Evolutionary conservation across 331 rosid species (phyloP).

Genomic region (Acacia concinna): DNA sequence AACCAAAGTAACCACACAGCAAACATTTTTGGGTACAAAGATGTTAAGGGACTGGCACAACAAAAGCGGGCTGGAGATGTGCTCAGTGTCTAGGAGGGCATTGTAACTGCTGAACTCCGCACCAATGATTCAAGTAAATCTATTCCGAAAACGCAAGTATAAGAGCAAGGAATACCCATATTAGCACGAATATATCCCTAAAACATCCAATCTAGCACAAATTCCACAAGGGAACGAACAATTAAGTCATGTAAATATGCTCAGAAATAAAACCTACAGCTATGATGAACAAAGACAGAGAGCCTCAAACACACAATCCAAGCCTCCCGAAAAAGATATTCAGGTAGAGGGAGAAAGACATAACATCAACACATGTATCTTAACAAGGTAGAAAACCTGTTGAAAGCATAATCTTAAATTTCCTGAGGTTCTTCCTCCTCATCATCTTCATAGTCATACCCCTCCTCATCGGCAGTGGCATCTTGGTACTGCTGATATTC

Average conservation of each 20-base stretch:
- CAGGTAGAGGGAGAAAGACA: slow-evolving; percentile 31
- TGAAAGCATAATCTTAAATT: slow-evolving; percentile 22
- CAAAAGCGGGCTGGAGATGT: not conserved
- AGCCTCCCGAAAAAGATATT: slow-evolving; percentile 52
- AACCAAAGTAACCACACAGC: too few species aligned
- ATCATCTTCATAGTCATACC: slow-evolving; percentile 71
- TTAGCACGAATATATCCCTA: not conserved
- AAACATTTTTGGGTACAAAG: too few species aligned
- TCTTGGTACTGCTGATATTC: slow-evolving; percentile 97
- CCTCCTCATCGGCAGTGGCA: slow-evolving; percentile 86
- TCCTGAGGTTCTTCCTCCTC: slow-evolving; percentile 65
- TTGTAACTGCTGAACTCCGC: too few species aligned
- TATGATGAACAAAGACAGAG: not conserved
- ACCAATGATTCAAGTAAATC: not conserved
- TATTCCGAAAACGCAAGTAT: not conserved
- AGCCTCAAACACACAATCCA: slow-evolving; percentile 29
- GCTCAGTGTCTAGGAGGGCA: not conserved
- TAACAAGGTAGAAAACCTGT: not conserved
- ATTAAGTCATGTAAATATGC: slow-evolving; percentile 8
- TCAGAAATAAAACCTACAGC: slow-evolving; percentile 23
- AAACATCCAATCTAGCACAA: not conserved
- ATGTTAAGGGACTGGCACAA: too few species aligned
- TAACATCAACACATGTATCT: slow-evolving; percentile 24
- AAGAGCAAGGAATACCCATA: not conserved
- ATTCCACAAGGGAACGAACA: not conserved